Evolutionary conservation across 139 green algal genomes (phyloP), one percentile per base, ranked within the genome.

Genomic region (Tetradesmus obliquus): DNA sequence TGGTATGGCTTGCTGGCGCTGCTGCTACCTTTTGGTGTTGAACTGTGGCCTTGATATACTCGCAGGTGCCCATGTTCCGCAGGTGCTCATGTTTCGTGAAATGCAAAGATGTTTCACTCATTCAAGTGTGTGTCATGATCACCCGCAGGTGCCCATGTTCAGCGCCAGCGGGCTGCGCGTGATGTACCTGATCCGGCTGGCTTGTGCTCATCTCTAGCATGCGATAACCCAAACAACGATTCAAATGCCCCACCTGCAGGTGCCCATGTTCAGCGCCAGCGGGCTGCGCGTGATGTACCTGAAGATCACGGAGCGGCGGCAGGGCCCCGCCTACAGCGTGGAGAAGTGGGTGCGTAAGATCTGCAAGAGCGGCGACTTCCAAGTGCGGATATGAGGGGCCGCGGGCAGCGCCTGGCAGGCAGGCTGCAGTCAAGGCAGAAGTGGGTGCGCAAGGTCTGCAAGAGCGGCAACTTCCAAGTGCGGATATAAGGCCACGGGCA

Each of bases 301-400:
- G 20, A 98, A 98, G 84, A 98, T 99, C 8, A 94, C 96, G 91
- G 97, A 99, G 94, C 89, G 93, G 54, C 95, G 98, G 95, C 91
- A 91, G 90, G 95, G 94, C 51, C 95, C 87, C 79, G 91, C 79
- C 8, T 98, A 98, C 94, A 95, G 97, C 93, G 95, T 97, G 60
- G 97, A 98, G 86, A 98, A 98, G 91, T 99, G 97, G 98, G 98
- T 99, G 80, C 95, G 98, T 20, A 99, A 99, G 93, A 92, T 99
- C 32, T 96, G 93, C 91, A 97, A 97, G 74, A 96, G 94, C 13
- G 98, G 98, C 0, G 95, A 98, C 86, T 99, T 98, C 94, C 91
- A 96, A 10, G 92, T 97, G 5, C 91, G 96, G 2, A 94, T 94
- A 15, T 97, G 53, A 90, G 12, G 7, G 1, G 55, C 45, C 20